Evolutionary conservation across 192 early-diverging fungal genomes (phyloP).

Genomic region (Entomortierella lignicola): DNA sequence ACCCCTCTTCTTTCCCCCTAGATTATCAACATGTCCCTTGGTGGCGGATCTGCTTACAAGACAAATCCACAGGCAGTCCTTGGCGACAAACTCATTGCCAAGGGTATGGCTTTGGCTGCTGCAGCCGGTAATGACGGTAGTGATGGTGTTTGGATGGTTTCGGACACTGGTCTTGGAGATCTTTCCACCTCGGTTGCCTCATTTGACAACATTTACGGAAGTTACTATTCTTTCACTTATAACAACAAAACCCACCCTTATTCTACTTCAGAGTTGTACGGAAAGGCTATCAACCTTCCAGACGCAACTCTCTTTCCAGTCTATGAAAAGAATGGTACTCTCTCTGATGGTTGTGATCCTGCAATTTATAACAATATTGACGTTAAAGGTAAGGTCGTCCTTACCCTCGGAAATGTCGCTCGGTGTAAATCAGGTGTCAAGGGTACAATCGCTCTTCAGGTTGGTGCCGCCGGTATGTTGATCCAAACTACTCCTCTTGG

Average conservation of each 20-base stretch:
- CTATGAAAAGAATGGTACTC: conserved; percentile 19
- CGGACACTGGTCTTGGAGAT: conserved; percentile 66
- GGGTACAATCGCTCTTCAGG: conserved; percentile 31
- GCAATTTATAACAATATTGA: conserved; percentile 4
- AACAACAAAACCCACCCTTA: conserved; percentile 8
- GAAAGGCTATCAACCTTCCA: conserved; percentile 42
- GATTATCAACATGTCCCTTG: conserved; percentile 78
- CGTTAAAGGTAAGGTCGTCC: conserved; percentile 34
- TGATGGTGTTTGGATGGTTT: conserved; percentile 69
- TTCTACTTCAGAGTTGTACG: conserved; percentile 8
- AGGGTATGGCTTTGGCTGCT: conserved; percentile 69
- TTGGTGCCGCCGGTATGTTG: conserved; percentile 27
- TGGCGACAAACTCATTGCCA: conserved; percentile 56
- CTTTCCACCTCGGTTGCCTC: conserved; percentile 71
- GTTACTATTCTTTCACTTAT: conserved; percentile 33
- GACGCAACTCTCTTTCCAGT: conserved; percentile 39
- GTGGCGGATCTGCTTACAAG: conserved; percentile 68
- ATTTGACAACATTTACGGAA: conserved; percentile 57
- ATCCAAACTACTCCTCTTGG: conserved; percentile 44
- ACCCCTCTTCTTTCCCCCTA: conserved; percentile 15
- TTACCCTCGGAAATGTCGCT: conserved; percentile 22
- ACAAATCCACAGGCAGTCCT: conserved; percentile 62
- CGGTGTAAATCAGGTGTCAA: conserved; percentile 45
- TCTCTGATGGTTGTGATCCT: conserved; percentile 28
- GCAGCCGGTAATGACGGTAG: conserved; percentile 83